phyloP scores from a whole-genome alignment of 2,329 filamentous ascomycete species.

The Blastomyces percursus region DNA sequence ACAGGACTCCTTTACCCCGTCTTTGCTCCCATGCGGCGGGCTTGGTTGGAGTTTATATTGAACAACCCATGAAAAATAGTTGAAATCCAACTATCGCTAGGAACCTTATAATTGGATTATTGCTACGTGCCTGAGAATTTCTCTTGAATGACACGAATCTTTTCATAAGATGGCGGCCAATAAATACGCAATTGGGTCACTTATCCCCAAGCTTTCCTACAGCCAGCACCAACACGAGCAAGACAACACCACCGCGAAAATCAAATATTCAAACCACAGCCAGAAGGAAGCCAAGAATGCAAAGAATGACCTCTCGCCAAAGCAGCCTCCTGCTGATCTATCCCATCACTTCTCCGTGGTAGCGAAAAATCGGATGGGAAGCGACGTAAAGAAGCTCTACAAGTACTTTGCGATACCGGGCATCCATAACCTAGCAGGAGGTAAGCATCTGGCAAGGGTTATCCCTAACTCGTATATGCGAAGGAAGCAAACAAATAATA shows the following conservation, averaged over 20 bases:
- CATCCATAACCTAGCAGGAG: constrained; percentile 51
- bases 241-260: background rate
- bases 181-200: background rate
- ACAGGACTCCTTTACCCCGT: background rate
- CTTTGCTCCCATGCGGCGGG: background rate
- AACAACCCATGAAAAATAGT: background rate
- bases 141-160: background rate
- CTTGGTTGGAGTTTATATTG: background rate
- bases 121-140: background rate
- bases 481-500: background rate
- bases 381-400: constrained; percentile 69
- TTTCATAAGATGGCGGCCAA: background rate
- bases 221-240: background rate
- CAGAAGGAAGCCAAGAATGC: background rate
- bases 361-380: constrained; percentile 54
- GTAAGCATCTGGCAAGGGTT: constrained; percentile 23
- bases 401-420: constrained; percentile 63
- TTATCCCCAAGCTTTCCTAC: background rate
- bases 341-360: constrained; percentile 66
- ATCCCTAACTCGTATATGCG: background rate
- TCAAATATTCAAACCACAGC: background rate
- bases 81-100: background rate
- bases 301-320: background rate
- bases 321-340: constrained; percentile 53
- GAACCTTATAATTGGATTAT: background rate